Conservation (phyloP, 2,329 filamentous ascomycete genomes). For the Colletotrichum gloeosporioides region DNA sequence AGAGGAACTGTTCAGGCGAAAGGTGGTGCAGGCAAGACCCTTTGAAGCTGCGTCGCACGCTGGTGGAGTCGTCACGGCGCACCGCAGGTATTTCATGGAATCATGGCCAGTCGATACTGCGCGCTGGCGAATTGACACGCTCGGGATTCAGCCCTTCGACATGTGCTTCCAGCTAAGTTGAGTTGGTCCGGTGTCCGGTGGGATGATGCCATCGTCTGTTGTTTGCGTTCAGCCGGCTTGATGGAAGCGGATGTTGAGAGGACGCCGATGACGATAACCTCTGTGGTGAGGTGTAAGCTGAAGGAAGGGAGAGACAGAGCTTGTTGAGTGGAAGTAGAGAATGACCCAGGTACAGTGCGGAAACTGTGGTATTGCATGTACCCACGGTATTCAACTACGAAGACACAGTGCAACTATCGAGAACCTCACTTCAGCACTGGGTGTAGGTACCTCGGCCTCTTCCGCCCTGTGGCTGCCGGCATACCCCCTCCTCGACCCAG, state of each 20-base stretch:
- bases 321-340: neutral
- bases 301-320: neutral
- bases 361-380: neutral
- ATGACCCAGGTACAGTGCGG: neutral
- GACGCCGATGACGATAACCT: neutral
- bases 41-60: neutral
- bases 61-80: neutral
- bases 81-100: neutral
- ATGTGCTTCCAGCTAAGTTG: neutral
- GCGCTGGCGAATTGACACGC: neutral
- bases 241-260: neutral
- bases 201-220: neutral
- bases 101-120: neutral
- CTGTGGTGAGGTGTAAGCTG: neutral
- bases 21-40: neutral
- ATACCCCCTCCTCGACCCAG: neutral
- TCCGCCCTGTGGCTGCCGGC: neutral
- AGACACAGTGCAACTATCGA: neutral
- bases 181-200: neutral
- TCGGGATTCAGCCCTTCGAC: neutral
- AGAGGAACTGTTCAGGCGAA: neutral
- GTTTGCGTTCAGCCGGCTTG: neutral
- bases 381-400: fast-evolving
- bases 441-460: neutral
- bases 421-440: neutral